Evolutionary conservation across 106 monocot species (phyloP).

Genomic region (Acorus calamus): DNA sequence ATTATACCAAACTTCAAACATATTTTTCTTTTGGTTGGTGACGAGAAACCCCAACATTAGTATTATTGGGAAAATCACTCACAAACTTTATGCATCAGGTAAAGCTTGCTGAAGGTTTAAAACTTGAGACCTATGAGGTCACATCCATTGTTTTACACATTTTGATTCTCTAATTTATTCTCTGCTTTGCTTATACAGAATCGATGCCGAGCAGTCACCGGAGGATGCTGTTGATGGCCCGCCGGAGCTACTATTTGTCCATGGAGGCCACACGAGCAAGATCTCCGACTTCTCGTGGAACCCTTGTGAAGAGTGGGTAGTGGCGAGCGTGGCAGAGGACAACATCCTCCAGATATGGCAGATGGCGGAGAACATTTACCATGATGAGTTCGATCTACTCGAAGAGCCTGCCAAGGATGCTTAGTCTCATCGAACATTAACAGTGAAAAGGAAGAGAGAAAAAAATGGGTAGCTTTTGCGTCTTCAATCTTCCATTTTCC

Average conservation of each 20-base stretch:
- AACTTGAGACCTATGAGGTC: no score
- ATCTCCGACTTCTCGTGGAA: conserved; percentile 99
- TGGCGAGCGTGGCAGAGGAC: conserved; percentile 91
- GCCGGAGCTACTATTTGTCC: conserved; percentile 85
- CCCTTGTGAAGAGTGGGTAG: conserved; percentile 80
- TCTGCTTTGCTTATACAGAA: conserved; percentile 26
- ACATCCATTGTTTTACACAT: no score
- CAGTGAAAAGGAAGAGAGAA: neutral
- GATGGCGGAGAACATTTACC: conserved; percentile 98
- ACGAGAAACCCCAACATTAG: no score
- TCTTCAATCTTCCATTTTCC: no score
- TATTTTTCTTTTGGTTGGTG: no score
- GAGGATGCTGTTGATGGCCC: conserved; percentile 96
- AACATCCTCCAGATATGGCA: conserved; percentile 99
- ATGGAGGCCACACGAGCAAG: conserved; percentile 98
- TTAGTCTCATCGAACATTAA: neutral
- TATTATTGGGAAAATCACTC: no score
- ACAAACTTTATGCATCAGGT: no score
- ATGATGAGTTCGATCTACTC: conserved; percentile 60
- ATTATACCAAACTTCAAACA: no score
- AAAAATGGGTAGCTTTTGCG: no score
- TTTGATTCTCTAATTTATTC: no score
- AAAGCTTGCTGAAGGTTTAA: no score
- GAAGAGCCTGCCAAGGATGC: conserved; percentile 29
- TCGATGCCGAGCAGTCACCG: conserved; percentile 74